Conservation (phyloP, 2,329 filamentous ascomycete genomes). For the Trichoderma pleuroti region DNA sequence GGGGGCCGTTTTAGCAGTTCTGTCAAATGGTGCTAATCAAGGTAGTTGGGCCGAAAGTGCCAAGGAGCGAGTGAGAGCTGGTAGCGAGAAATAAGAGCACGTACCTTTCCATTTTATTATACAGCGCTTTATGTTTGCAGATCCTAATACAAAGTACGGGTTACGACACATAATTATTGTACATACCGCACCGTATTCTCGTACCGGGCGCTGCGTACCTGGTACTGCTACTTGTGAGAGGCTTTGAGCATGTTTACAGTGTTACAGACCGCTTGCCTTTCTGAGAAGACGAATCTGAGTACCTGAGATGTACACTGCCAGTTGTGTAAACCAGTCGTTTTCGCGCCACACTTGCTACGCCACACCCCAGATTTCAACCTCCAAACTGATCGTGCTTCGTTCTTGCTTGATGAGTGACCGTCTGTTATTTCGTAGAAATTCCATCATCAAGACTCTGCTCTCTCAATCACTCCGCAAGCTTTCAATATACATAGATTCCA, state of each 20-base stretch:
- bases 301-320: neutral
- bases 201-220: neutral
- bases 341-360: conserved; percentile 3
- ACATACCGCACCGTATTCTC: neutral
- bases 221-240: neutral
- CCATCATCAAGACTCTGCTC: neutral
- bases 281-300: neutral
- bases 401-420: neutral
- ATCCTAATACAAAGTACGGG: neutral
- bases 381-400: neutral
- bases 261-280: neutral
- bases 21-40: neutral
- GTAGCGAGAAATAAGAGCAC: neutral
- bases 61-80: neutral
- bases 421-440: neutral
- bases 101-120: neutral
- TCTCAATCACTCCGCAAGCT: neutral
- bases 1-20: neutral
- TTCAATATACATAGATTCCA: neutral
- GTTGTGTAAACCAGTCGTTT: neutral
- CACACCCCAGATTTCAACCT: conserved; percentile 8
- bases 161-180: neutral
- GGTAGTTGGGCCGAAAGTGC: neutral
- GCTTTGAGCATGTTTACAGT: neutral
- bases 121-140: neutral